phyloP scores from a whole-genome alignment of 352 stramenopile species.

The Sclerospora graminicola region DNA sequence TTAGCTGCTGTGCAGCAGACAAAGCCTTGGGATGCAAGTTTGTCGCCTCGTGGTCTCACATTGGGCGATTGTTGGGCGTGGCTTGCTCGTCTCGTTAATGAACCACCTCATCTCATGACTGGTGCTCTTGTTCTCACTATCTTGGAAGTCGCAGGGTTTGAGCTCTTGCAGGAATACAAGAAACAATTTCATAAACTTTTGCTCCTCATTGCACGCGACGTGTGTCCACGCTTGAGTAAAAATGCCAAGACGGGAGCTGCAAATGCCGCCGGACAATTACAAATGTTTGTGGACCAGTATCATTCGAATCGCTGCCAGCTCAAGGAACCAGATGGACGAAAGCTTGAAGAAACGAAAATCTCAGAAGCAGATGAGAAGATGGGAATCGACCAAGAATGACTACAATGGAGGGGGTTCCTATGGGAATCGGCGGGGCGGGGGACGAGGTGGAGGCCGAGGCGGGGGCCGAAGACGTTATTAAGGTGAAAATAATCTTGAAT shows the following conservation, averaged over 20 bases:
- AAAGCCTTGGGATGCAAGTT: slow-evolving; percentile 39
- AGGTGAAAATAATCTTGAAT: too few species aligned
- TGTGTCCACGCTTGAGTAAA: slow-evolving; percentile 56
- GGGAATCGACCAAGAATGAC: slow-evolving; percentile 34
- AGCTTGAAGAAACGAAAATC: slow-evolving; percentile 64
- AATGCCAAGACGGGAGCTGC: slow-evolving; percentile 64
- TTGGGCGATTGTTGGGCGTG: slow-evolving; percentile 67
- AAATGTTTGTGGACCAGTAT: slow-evolving; percentile 69
- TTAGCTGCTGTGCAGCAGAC: slow-evolving; percentile 67
- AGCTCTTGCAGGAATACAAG: slow-evolving; percentile 53
- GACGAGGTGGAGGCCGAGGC: slow-evolving; percentile 19
- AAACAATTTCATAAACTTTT: slow-evolving; percentile 73
- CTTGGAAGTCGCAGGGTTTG: slow-evolving; percentile 66
- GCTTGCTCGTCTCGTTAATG: slow-evolving; percentile 59
- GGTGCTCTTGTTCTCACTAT: slow-evolving; percentile 59
- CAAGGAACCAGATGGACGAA: slow-evolving; percentile 46
- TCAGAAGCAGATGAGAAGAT: slow-evolving; percentile 56
- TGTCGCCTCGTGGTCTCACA: slow-evolving; percentile 37
- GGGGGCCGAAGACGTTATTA: slow-evolving; percentile 24
- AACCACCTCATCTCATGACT: slow-evolving; percentile 62
- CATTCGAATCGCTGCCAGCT: slow-evolving; percentile 43
- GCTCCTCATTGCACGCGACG: slow-evolving; percentile 50
- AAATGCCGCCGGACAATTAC: slow-evolving; percentile 59
- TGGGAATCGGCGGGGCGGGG: slow-evolving; percentile 14
- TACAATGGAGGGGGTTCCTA: slow-evolving; percentile 6